Conservation (phyloP, 495 filamentous ascomycete genomes). For the Entonaema liquescens region DNA sequence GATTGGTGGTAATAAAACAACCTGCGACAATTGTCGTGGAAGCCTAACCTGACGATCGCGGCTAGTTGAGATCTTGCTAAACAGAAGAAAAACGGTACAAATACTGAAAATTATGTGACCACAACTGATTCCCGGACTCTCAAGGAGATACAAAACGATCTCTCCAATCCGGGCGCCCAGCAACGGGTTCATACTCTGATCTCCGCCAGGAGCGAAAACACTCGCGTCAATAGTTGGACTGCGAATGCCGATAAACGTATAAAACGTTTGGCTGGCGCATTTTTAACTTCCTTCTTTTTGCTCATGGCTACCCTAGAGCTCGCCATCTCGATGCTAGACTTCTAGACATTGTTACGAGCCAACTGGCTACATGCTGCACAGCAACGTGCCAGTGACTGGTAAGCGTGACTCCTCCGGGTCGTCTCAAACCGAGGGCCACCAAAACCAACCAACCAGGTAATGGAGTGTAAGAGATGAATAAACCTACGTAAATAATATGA, state of each 20-base stretch:
- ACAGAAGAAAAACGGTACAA: slow-evolving; percentile 35
- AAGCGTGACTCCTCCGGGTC: slow-evolving; percentile 4
- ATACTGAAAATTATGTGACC: slow-evolving; percentile 51
- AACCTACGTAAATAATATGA: slow-evolving; percentile 29
- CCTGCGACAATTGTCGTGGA: slow-evolving; percentile 17
- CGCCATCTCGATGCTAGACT: slow-evolving; percentile 10
- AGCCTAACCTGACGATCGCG: slow-evolving; percentile 32
- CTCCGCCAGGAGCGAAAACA: slow-evolving; percentile 56
- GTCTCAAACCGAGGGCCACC: slow-evolving; percentile 19
- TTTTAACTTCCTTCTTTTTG: slow-evolving; percentile 1
- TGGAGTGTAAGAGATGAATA: slow-evolving; percentile 8
- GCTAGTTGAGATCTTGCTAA: slow-evolving; percentile 5
- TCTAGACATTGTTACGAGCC: slow-evolving; percentile 4
- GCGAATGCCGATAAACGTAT: slow-evolving; percentile 52
- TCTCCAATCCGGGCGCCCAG: slow-evolving; percentile 60
- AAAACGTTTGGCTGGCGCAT: slow-evolving; percentile 46
- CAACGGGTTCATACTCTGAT: slow-evolving; percentile 53
- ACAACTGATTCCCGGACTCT: slow-evolving; percentile 61
- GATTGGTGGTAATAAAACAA: slow-evolving; percentile 13
- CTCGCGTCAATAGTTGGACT: slow-evolving; percentile 47
- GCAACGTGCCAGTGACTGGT: slow-evolving; percentile 5
- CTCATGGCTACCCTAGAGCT: slow-evolving; percentile 5
- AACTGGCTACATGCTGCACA: neutral
- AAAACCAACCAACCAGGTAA: slow-evolving; percentile 25
- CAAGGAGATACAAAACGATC: slow-evolving; percentile 56